phyloP scores from a whole-genome alignment of 495 filamentous ascomycete species.

The Penicillium arizonense region DNA sequence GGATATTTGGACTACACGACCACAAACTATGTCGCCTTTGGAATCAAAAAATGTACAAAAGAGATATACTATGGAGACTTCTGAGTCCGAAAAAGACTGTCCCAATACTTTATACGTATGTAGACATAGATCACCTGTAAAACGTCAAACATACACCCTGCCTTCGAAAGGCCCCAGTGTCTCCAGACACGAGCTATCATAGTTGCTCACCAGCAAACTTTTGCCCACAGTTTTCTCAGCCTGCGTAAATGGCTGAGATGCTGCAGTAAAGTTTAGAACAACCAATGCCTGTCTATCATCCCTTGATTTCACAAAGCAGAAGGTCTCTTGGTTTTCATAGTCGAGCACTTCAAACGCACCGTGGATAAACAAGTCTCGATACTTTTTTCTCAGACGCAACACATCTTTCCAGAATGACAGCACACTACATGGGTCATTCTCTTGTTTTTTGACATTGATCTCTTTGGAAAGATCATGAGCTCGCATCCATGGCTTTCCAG shows the following conservation, averaged over 20 bases:
- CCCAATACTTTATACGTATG: no score
- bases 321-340: conserved; percentile 30
- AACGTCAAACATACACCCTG: conserved; percentile 13
- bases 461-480: conserved; percentile 41
- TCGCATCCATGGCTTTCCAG: conserved; percentile 51
- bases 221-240: background rate
- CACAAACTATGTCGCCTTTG: background rate
- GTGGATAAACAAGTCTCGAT: conserved; percentile 51
- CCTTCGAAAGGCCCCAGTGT: conserved; percentile 21
- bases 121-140: no score
- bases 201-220: conserved; percentile 20
- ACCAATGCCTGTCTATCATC: conserved; percentile 13
- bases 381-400: conserved; percentile 44
- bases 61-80: no score
- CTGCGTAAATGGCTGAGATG: conserved; percentile 12
- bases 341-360: conserved; percentile 49
- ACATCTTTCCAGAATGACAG: conserved; percentile 47
- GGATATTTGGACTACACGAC: no score
- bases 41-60: background rate
- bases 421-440: conserved; percentile 33
- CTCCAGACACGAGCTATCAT: background rate
- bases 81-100: no score
- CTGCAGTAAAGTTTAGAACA: conserved; percentile 21
- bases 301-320: conserved; percentile 25
- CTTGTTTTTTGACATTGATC: conserved; percentile 45